Evolutionary conservation across 1,284 basidiomycete genomes (phyloP).

Genomic region (Chondrostereum purpureum): DNA sequence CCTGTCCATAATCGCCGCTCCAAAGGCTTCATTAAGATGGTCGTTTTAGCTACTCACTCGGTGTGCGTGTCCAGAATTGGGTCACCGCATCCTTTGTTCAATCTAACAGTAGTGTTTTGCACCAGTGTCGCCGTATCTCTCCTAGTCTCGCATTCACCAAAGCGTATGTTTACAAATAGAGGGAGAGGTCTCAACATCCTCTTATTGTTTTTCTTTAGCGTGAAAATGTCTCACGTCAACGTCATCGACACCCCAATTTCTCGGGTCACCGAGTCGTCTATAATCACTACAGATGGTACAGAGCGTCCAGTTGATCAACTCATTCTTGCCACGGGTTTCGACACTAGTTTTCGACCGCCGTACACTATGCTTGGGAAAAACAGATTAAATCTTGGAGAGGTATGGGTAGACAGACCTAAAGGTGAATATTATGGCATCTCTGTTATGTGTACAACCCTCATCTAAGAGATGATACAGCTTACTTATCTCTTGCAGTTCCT

Average conservation of each 20-base stretch:
- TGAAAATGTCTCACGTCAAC: conserved; percentile 1
- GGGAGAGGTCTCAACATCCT: no score
- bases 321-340: conserved; percentile 3
- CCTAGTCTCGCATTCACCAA: no score
- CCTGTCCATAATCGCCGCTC: no score
- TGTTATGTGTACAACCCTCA: no score
- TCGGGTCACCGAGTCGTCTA: not conserved
- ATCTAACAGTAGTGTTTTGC: no score
- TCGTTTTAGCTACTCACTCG: no score
- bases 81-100: no score
- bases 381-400: not conserved
- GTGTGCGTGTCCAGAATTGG: no score
- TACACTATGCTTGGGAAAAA: not conserved
- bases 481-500: not conserved
- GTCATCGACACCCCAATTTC: not conserved
- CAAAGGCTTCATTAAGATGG: not conserved
- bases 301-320: conserved; percentile 1
- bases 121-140: no score
- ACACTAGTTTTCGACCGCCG: not conserved
- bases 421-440: no score
- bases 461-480: not conserved
- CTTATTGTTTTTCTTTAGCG: not conserved
- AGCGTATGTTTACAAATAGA: no score
- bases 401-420: no score
- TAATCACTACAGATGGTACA: not conserved